Percentiles rank a stretch among this genome's conserved stretches.
Conservation (phyloP, 2,329 filamentous ascomycete genomes). For the Cercospora sp. region DNA sequence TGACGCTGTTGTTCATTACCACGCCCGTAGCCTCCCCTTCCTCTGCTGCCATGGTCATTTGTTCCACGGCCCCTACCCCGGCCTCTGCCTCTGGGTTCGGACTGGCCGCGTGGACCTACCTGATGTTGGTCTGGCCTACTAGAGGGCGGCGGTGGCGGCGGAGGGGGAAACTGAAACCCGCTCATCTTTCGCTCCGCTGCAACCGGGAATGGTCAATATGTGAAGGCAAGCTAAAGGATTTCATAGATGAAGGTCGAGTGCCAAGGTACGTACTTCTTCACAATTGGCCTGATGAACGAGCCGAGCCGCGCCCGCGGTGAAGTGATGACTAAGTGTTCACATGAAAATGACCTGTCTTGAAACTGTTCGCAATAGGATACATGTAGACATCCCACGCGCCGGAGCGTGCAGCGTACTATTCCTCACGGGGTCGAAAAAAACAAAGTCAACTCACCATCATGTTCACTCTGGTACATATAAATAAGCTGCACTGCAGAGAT, state of each 20-base stretch:
- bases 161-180: constrained; percentile 50
- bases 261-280: neutral
- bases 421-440: neutral
- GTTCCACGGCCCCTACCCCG: constrained; percentile 21
- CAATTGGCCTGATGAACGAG: neutral
- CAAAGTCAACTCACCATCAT: neutral
- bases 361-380: neutral
- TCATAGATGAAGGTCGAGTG: neutral
- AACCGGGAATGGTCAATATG: neutral
- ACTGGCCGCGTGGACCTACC: constrained; percentile 23
- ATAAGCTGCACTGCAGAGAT: neutral
- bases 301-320: neutral
- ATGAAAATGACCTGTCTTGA: neutral
- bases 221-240: neutral
- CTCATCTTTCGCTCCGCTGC: constrained; percentile 20
- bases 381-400: neutral
- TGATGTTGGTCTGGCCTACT: constrained; percentile 10
- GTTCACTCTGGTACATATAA: constrained; percentile 4
- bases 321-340: neutral
- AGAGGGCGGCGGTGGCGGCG: constrained; percentile 44
- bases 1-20: neutral
- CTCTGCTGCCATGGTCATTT: neutral
- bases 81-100: constrained; percentile 31
- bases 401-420: neutral
- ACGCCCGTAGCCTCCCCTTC: neutral